Evolutionary conservation across 441 rosid genomes (phyloP), one percentile per base, ranked within the genome.

Genomic region (Biscutella laevigata): DNA sequence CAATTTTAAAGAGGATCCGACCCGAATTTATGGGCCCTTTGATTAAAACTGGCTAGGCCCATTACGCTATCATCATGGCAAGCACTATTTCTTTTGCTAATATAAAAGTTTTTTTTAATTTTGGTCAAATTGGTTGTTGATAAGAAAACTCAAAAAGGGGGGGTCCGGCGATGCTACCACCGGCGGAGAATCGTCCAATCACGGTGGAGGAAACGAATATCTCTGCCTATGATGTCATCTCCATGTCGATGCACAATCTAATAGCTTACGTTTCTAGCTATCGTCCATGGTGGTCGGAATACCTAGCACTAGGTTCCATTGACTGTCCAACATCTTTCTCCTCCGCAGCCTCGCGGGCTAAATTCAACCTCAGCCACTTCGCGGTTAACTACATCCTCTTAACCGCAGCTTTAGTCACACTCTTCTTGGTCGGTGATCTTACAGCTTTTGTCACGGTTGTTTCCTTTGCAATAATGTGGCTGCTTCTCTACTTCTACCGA

Each of bases 201-300:
- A 17, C 28, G 45, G 24, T 2, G 43, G 54, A 46, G 33, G 68
- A 29, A 43, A 38, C 16, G 0, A 15, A 9, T 38, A 29, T 57
- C 30, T 71, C 77, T 13, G 24, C 45, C 28, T 24, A 40, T 9
- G 70, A 69, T 32, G 73, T 69, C 39, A n/a, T 77, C 40, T 64
- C 67, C 15, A 66, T 69, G 9, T 80, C 81, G 14, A 28, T 75
- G 26, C 71, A 77, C 7, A 80, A 77, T 58, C 46, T 80, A 7
- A 50, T 63, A n/a, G 48, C 70, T 41, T 14, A 55, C 44, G 20
- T 73, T 60, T 71, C 77, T 59, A 51, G 29, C 47, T 72, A 71
- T 56, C 77, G 77, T 51, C 82, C 77, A 13, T 78, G 81, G 78
- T 78, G 76, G 73, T 69, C 68, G 6, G 74, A 72, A 37, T 74